Conservation (phyloP, 768 basidiomycete genomes). For the Royoungia palumana region DNA sequence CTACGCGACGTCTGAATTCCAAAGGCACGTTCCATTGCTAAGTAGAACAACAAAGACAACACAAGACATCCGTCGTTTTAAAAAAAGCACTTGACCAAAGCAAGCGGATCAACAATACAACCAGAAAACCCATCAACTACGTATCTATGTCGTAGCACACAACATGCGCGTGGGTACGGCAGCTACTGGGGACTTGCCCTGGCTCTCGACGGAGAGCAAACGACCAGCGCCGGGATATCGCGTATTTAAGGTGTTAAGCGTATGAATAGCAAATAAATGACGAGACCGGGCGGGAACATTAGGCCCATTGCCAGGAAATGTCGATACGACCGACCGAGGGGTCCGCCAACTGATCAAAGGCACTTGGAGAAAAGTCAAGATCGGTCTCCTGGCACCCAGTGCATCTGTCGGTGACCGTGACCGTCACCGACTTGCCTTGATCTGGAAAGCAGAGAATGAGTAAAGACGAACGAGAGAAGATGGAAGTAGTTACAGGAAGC, state of each 20-base stretch:
- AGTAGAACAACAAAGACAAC: neutral
- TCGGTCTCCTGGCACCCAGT: conserved; percentile 45
- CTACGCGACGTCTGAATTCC: too few relatives aligned
- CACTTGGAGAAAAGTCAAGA: conserved; percentile 62
- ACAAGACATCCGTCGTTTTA: conserved; percentile 10
- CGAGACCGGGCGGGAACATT: neutral
- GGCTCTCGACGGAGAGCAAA: conserved; percentile 27
- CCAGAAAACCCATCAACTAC: conserved; percentile 29
- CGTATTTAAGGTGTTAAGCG: conserved; percentile 9
- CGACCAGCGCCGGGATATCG: conserved; percentile 14
- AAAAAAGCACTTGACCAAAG: conserved; percentile 34
- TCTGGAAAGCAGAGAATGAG: conserved; percentile 38
- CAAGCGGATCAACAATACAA: conserved; percentile 23
- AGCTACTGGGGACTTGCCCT: conserved; percentile 16
- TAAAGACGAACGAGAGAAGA: neutral
- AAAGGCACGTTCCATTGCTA: conserved; percentile 6
- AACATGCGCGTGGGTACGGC: conserved; percentile 17
- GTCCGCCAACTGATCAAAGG: conserved; percentile 50
- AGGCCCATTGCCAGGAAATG: conserved; percentile 51
- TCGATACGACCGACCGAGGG: conserved; percentile 48
- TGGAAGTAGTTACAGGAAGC: conserved; percentile 44
- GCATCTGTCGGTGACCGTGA: conserved; percentile 63
- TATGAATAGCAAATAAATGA: conserved; percentile 29
- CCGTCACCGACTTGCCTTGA: conserved; percentile 45
- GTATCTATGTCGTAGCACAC: conserved; percentile 24